Base-by-base conservation (phyloP, 805 yeast species). In the Diddensiella santjacobensis region DNA sequence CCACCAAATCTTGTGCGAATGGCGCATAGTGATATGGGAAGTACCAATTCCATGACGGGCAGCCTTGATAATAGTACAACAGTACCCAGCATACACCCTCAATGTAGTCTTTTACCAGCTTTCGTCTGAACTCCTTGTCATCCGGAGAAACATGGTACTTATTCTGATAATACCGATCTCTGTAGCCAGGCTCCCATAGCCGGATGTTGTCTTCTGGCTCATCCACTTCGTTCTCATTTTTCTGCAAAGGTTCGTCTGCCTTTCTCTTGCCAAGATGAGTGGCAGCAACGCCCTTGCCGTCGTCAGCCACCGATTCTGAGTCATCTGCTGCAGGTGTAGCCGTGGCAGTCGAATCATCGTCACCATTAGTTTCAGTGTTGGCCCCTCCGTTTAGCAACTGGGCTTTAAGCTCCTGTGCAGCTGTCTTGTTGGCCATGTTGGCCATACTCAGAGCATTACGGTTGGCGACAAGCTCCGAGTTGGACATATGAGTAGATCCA, bases 1-100 rank as follows among this genome's bases (percentile, higher is more conserved):
- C 78, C 1, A 66, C 71, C 59, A 93, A 86, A 65, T 93, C 99
- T 3, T 83, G 77, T 0, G 97, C 98, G 73, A 93, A 90, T 19
- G 99, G 99, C 0, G 99, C 98, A 69, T 93, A 95, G 63, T 93
- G 98, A 64, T 83, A 91, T 0, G 98, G 99, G 60, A 84, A 93
- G 66, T 80, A 93, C 99, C 99, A 93, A 47, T 83, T 83, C 99
- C 99, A 93, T 0, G 98, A 91, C 0, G 96, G 96, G 69, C 98
- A 91, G 2, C 97, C 98, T 67, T 93, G 98, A 66, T 87, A 91
- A 68, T 93, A 93, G 65, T 93, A 93, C 46, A 87, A 68, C 54
- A 93, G 72, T 1, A 84, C 96, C 99, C 99, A 93, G n/a, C 96
- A 81, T 3, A 93, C 85, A 53, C 99, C 99, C 66, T 91, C 96